Evolutionary conservation across 352 stramenopile genomes (phyloP).

Genomic region (Pythium biforme): DNA sequence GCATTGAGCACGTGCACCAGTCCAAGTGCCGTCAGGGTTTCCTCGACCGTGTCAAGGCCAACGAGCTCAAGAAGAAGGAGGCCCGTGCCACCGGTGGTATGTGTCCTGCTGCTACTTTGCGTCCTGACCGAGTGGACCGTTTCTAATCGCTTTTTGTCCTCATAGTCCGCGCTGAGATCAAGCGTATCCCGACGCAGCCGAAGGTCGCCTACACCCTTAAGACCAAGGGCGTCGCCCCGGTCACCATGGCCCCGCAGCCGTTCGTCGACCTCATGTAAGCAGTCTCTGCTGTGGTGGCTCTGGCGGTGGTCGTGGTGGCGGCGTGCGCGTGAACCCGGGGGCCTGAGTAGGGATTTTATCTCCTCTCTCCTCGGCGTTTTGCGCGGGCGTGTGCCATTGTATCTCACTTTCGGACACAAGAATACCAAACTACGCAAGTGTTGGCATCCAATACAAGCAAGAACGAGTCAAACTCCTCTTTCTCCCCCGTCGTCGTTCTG

Average conservation of each 20-base stretch:
- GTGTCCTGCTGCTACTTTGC: conserved; percentile 27
- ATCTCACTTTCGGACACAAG: conserved; percentile 21
- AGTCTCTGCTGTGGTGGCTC: conserved; percentile 4
- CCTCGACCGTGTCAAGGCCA: conserved; percentile 96
- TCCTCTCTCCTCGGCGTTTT: background rate
- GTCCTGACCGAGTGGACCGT: too few relatives aligned
- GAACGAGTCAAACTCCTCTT: conserved; percentile 35
- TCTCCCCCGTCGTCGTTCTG: too few relatives aligned
- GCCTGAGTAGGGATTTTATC: background rate
- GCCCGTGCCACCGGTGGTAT: conserved; percentile 85
- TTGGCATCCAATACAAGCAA: conserved; percentile 45
- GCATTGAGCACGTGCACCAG: conserved; percentile 98
- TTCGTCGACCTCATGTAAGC: conserved; percentile 99
- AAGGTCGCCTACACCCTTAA: conserved; percentile 96
- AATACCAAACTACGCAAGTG: conserved; percentile 34
- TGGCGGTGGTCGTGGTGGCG: conserved; percentile 13
- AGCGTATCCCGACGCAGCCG: conserved; percentile 92
- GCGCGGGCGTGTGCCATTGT: conserved; percentile 5
- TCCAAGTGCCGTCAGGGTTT: conserved; percentile 99
- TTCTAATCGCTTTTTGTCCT: background rate
- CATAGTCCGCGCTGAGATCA: conserved; percentile 91
- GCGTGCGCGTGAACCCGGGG: background rate
- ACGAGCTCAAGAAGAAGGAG: conserved; percentile 98
- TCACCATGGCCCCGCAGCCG: conserved; percentile 97
- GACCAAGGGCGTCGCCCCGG: conserved; percentile 85